Base-by-base conservation (phyloP, 345 rosid genomes). In the Rhizophora mangle region DNA sequence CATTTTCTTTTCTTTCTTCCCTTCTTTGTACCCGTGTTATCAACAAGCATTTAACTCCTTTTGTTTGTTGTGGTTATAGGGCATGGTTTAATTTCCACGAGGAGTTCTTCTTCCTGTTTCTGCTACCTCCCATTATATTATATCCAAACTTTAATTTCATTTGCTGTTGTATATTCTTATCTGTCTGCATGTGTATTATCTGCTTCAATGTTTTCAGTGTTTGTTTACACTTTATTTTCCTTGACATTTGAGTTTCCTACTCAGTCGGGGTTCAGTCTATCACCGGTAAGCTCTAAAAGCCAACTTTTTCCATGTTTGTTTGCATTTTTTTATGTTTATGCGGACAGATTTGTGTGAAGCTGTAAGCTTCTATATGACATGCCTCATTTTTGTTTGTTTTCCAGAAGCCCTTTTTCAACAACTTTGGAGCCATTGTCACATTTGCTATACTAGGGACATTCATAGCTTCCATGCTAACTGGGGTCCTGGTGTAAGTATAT, bases 1-100 rank as follows among this genome's bases (percentile, higher is more conserved):
- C 22, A 52, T 26, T 19, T 47, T 1, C 57, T 52, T 29, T 53
- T 26, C 39, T 22, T 19, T 36, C 46, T 72, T 10, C 13, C 6
- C 31, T 29, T 8, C n/a, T 37, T 16, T 34, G 0, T 39, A 53
- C 19, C 24, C 37, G 31, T 18, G 55, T 58, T n/a, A 16, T 20
- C 59, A 20, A 13, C 16, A 30, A 66, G 15, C 8, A 7, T 39
- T 32, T 36, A 20, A 52, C 29, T 37, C 9, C 36, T 31, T 27
- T 57, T 49, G 7, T 60, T n/a, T 62, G 6, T 32, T 34, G 20
- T 68, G 24, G 63, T 72, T 63, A 68, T 85, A 93, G 98, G 91
- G 69, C 96, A 19, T 95, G 99, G 98, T 92, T 95, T 82, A 92
- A 95, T 80, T 95, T 95, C 78, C 99, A 95, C 62, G 98, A 92